phyloP scores from a whole-genome alignment of 148 eudicot genomes.

The Dianthus caryophyllus region DNA sequence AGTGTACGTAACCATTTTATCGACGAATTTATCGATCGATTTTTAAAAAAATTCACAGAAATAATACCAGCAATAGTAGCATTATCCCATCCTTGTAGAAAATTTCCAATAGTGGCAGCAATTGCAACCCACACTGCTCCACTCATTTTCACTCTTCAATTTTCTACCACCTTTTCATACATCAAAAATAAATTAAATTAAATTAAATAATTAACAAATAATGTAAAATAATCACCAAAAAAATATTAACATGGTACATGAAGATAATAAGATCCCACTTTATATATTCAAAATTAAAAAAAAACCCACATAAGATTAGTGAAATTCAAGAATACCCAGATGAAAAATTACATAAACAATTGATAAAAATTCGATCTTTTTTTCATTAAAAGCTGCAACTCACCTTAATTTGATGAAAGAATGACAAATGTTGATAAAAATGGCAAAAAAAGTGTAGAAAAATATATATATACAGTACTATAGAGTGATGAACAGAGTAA shows the following conservation, averaged over 20 bases:
- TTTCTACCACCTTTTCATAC: slow-evolving; percentile 17
- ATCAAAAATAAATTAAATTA: slow-evolving; percentile 8
- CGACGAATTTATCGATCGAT: too few species aligned
- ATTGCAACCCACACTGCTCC: slow-evolving; percentile 62
- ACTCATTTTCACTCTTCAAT: slow-evolving; percentile 36
- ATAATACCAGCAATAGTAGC: slow-evolving; percentile 60
- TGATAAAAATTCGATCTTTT: too few species aligned
- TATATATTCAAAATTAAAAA: neutral
- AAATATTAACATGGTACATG: neutral
- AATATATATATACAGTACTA: too few species aligned
- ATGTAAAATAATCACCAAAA: neutral
- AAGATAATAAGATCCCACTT: neutral
- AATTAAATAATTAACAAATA: neutral
- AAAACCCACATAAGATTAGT: neutral
- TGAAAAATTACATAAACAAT: slow-evolving; percentile 1
- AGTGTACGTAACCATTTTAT: too few species aligned
- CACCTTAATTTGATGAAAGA: too few species aligned
- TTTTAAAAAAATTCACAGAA: neutral
- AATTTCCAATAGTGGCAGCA: slow-evolving; percentile 63
- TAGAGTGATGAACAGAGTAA: too few species aligned
- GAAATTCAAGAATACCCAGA: slow-evolving; percentile 20
- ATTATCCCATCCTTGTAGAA: slow-evolving; percentile 70
- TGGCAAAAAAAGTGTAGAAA: too few species aligned
- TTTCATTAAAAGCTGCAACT: neutral
- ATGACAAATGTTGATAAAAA: too few species aligned